These are phyloP conservation scores for Primulina tabacum DNA, from an alignment of 257 asterid genomes.

Conservation along the genomic window DNA sequence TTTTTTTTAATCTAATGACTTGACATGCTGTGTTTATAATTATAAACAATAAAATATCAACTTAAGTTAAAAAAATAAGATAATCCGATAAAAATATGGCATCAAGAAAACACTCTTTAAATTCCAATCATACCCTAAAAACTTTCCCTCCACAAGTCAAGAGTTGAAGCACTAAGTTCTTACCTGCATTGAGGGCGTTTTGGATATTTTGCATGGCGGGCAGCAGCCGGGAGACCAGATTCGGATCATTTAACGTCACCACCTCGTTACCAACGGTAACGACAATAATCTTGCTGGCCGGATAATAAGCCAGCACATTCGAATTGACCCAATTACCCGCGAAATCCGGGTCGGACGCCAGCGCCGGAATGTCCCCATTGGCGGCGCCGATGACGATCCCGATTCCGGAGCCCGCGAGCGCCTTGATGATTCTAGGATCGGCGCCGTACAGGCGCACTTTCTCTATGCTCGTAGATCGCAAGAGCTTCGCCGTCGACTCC, in stretches of 20 bases:
- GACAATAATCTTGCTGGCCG: conserved; percentile 74
- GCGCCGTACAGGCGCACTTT: conserved; percentile 92
- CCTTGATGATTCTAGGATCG: conserved; percentile 75
- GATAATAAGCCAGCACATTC: conserved; percentile 71
- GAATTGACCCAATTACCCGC: conserved; percentile 81
- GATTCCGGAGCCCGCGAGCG: conserved; percentile 71
- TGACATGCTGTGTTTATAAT: too few relatives aligned
- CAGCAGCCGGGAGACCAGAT: conserved; percentile 61
- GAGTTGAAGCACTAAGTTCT: not conserved
- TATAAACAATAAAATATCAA: too few relatives aligned
- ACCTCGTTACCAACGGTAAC: conserved; percentile 91
- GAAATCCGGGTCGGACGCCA: conserved; percentile 79
- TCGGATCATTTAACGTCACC: conserved; percentile 54
- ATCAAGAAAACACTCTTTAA: too few relatives aligned
- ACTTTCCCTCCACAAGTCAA: not conserved
- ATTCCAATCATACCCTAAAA: too few relatives aligned
- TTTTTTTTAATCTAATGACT: too few relatives aligned
- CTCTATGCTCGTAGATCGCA: conserved; percentile 69
- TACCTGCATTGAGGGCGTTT: conserved; percentile 92
- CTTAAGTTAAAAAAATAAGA: too few relatives aligned
- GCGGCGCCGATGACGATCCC: conserved; percentile 92
- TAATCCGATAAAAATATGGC: too few relatives aligned
- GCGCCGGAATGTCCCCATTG: conserved; percentile 86
- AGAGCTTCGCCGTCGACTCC: conserved; percentile 71
- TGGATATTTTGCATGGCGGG: conserved; percentile 98